A percentile compares a stretch with the other conserved stretches of the same genome.
phyloP scores from a whole-genome alignment of 2,329 filamentous ascomycete species.

The Fusarium heterosporum region DNA sequence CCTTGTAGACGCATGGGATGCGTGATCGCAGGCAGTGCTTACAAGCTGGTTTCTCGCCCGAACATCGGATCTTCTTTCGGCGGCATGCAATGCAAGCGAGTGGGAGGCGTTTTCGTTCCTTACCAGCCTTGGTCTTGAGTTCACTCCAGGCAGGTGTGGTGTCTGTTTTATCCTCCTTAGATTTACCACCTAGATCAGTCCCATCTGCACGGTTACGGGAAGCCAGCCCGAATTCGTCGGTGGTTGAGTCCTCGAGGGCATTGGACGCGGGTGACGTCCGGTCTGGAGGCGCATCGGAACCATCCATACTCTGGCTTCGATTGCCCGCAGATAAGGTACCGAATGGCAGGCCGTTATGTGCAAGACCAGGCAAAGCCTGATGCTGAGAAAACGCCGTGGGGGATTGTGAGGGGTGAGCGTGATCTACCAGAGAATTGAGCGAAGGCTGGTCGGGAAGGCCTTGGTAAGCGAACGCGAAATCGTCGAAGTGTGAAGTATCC shows the following conservation, averaged over 20 bases:
- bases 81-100: conserved; percentile 95
- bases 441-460: conserved; percentile 56
- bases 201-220: conserved; percentile 61
- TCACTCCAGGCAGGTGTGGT: conserved; percentile 79
- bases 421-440: conserved; percentile 54
- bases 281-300: conserved; percentile 59
- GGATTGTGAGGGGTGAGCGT: conserved; percentile 48
- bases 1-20: conserved; percentile 97
- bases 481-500: conserved; percentile 62
- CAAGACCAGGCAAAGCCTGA: conserved; percentile 38
- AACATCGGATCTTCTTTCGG: conserved; percentile 97
- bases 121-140: conserved; percentile 90
- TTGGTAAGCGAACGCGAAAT: conserved; percentile 65
- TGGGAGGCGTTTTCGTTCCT: conserved; percentile 92
- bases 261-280: conserved; percentile 59
- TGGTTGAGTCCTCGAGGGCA: conserved; percentile 64
- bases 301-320: conserved; percentile 51
- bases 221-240: conserved; percentile 70
- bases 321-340: conserved; percentile 39
- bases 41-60: conserved; percentile 96
- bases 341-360: conserved; percentile 44
- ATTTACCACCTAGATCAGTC: conserved; percentile 64
- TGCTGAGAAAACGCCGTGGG: conserved; percentile 54
- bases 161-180: conserved; percentile 69
- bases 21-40: conserved; percentile 94